Percentiles rank a stretch among this genome's conserved stretches.
Conservation (phyloP, 2,329 filamentous ascomycete genomes). For the Monascus ruber region DNA sequence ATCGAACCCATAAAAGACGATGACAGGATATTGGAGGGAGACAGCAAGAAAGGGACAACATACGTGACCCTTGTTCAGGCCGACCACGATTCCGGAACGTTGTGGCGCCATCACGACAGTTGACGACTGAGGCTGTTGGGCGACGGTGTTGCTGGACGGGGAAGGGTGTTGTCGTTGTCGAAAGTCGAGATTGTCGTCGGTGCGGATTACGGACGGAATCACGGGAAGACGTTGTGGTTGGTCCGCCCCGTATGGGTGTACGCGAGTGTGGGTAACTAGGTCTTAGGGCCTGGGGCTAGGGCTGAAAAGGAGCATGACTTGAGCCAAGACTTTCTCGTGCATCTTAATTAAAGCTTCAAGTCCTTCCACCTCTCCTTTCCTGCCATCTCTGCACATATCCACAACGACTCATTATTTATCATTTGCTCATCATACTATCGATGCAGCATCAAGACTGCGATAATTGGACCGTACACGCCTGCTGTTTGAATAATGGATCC, state of each 20-base stretch:
- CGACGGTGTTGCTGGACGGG: constrained; percentile 22
- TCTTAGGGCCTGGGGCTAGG: constrained; percentile 27
- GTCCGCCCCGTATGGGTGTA: constrained; percentile 18
- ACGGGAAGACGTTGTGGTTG: constrained; percentile 20
- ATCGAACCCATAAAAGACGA: constrained; percentile 5
- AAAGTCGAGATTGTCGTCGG: constrained; percentile 12
- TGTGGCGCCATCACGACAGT: constrained; percentile 40
- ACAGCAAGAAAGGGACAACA: constrained; percentile 27
- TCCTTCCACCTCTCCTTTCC: too few relatives aligned
- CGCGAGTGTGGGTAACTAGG: constrained; percentile 21
- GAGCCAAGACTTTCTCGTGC: neutral
- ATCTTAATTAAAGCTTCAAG: too few relatives aligned
- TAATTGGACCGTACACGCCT: too few relatives aligned
- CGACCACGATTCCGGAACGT: constrained; percentile 45
- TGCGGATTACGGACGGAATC: constrained; percentile 15
- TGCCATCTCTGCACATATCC: too few relatives aligned
- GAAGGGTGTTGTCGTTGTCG: constrained; percentile 10
- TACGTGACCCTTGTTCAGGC: constrained; percentile 58
- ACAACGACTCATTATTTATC: too few relatives aligned
- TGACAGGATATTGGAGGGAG: constrained; percentile 1
- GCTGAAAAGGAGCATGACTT: neutral
- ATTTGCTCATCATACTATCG: too few relatives aligned
- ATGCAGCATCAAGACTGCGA: too few relatives aligned
- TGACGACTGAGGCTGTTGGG: constrained; percentile 20
- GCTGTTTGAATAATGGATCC: too few relatives aligned